Percentiles rank a stretch among this genome's conserved stretches.
phyloP scores from a whole-genome alignment of 257 asterid species.

The Nemophila menziesii region DNA sequence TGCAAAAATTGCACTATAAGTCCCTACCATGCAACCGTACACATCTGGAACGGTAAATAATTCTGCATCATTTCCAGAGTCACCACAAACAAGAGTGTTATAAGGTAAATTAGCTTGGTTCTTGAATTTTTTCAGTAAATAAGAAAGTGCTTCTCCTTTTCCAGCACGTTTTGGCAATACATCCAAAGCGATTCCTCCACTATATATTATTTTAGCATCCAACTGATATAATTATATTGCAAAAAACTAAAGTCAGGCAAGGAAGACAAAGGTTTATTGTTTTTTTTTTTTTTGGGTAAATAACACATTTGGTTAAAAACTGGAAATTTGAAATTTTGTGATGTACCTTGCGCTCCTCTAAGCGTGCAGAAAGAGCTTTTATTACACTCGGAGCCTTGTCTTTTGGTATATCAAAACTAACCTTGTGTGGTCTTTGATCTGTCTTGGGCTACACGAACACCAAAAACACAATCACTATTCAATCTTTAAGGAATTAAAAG shows the following conservation, averaged over 20 bases:
- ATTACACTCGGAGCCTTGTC: slow-evolving; percentile 61
- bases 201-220: slow-evolving; percentile 90
- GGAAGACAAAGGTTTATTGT: slow-evolving; percentile 5
- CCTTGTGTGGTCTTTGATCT: slow-evolving; percentile 95
- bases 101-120: slow-evolving; percentile 51
- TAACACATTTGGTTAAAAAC: neutral
- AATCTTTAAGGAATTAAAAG: neutral
- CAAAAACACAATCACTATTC: slow-evolving; percentile 6
- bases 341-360: slow-evolving; percentile 79
- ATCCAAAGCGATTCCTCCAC: slow-evolving; percentile 97
- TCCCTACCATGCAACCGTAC: slow-evolving; percentile 89
- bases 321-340: slow-evolving; percentile 14
- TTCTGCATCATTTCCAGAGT: slow-evolving; percentile 97
- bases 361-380: slow-evolving; percentile 39
- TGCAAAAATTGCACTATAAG: slow-evolving; percentile 7
- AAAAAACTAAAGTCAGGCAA: slow-evolving; percentile 11
- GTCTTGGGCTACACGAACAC: slow-evolving; percentile 68
- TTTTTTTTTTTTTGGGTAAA: neutral
- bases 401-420: slow-evolving; percentile 73
- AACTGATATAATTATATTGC: slow-evolving; percentile 37
- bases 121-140: slow-evolving; percentile 67
- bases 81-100: slow-evolving; percentile 94
- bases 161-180: slow-evolving; percentile 97
- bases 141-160: slow-evolving; percentile 98
- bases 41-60: slow-evolving; percentile 80